Evolutionary conservation across 1,284 basidiomycete species (phyloP), one percentile per base, ranked within the genome.

Genomic region (Ganoderma lucidum): DNA sequence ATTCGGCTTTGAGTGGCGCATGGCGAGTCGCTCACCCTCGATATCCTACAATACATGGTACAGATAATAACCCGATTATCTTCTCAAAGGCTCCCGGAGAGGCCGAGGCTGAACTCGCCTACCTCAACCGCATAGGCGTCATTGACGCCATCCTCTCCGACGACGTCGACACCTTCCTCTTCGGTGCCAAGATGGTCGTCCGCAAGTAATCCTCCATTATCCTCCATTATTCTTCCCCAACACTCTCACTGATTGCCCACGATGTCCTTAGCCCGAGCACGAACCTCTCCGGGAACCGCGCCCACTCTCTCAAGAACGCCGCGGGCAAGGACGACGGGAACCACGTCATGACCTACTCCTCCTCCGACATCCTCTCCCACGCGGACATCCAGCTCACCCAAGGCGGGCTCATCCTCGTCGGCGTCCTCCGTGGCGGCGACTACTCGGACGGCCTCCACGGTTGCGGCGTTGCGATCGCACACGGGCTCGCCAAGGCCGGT

Each of bases 31-130:
- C 32, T 59, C 41, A 35, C 41, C 10, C 37, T 37, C 6, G 17
- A 14, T 42, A 2, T 42, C 12, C 3, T 8, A 41, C 44, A 12
- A 15, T 14, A 17, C n/a, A 14, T 39, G 17, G 41, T 5, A 19
- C 23, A 5, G 30, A n/a, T 17, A n/a, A 60, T 41, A 41, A 37
- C 61, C 6, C 44, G 2, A 2, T 15, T 51, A 0, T 12, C 8
- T 53, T 44, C 10, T 5, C 19, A 4, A 70, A 93, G 89, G 97
- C 97, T 6, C 95, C 95, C 0, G 97, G 96, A 14, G 97, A 99
- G 80, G 97, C 97, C 0, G 97, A 99, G 80, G 97, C 97, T 0
- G 97, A 99, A 77, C 85, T 99, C 0, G 97, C 97, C 0, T 92
- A 93, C 70, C 84, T 99, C 72, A 96, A 95, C 75, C 82, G 84